Conservation (phyloP, 129 eudicot genomes). For the Chrysanthemum lavandulifolium region DNA sequence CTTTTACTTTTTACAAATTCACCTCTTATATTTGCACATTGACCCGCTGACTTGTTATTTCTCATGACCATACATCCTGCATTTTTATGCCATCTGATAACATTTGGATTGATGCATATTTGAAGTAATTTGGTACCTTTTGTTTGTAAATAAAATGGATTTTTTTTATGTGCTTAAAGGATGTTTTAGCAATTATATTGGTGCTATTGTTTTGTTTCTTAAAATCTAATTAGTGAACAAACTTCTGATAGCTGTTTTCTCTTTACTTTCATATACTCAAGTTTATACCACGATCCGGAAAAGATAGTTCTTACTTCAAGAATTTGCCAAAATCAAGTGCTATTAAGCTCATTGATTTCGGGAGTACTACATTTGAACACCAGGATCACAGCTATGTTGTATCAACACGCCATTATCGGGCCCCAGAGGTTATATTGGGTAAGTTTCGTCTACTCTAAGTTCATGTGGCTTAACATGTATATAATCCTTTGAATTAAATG, state of each 20-base stretch:
- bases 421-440: constrained; percentile 92
- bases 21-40: constrained; percentile 7
- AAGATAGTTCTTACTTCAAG: constrained; percentile 79
- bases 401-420: constrained; percentile 93
- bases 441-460: constrained; percentile 16
- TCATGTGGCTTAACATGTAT: background rate
- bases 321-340: constrained; percentile 82
- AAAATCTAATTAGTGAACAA: background rate
- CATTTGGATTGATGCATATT: constrained; percentile 13
- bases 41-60: background rate
- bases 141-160: background rate
- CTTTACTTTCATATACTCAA: constrained; percentile 27
- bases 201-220: background rate
- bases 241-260: constrained; percentile 31
- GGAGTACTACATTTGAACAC: constrained; percentile 87
- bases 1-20: background rate
- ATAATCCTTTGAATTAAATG: constrained; percentile 1
- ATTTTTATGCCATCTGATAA: constrained; percentile 5
- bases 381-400: constrained; percentile 87
- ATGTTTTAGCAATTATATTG: constrained; percentile 2
- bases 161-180: background rate
- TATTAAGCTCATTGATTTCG: constrained; percentile 87
- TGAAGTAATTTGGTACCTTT: background rate
- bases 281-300: constrained; percentile 62
- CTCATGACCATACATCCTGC: background rate